Evolutionary conservation across 1,139 yeast genomes (phyloP), one percentile per base, ranked within the genome.

Genomic region (Protomyces lactucae-debilis): DNA sequence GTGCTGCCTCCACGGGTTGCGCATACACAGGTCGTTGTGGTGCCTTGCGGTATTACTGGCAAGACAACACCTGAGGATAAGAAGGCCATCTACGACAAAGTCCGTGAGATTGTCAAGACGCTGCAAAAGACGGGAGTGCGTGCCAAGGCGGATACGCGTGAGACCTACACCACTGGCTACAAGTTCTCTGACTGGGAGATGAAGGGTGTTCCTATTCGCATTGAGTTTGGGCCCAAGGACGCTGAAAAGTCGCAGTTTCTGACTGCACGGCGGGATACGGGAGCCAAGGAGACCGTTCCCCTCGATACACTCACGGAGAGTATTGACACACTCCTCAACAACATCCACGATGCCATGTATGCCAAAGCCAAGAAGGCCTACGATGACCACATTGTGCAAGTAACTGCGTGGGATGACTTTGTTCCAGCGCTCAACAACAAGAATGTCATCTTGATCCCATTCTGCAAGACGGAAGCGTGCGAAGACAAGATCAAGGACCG

Each of bases 1-100:
- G 99, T 95, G 59, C 82, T 95, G 72, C 99, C 99, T 68, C 99
- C 99, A 72, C 84, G 97, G 74, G 97, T 93, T 46, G 90, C 99
- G 28, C 95, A 88, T 77, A 81, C 80, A 74, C 99, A 95, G 80
- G 92, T 85, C 67, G 96, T 91, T 65, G 87, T 93, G 65, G 85
- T 95, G 69, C 98, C 99, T 69, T 96, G 92, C 68, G 99, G 99
- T 69, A 80, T 95, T 73, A 92, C 97, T 61, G 85, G 87, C 71
- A 91, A 90, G 82, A 85, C 97, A 60, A 74, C 90, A 35, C 85
- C 83, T 65, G 96, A 87, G 70, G 85, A 84, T 70, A 88, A 88
- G 76, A 80, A 82, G 65, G 80, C 82, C 52, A 86, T 95, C 72
- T 82, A 82, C 72, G 82, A 82, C 32, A 88, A 93, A 64, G 90